phyloP scores from a whole-genome alignment of 192 early-diverging fungal genomes.

The Coemansia sp. region DNA sequence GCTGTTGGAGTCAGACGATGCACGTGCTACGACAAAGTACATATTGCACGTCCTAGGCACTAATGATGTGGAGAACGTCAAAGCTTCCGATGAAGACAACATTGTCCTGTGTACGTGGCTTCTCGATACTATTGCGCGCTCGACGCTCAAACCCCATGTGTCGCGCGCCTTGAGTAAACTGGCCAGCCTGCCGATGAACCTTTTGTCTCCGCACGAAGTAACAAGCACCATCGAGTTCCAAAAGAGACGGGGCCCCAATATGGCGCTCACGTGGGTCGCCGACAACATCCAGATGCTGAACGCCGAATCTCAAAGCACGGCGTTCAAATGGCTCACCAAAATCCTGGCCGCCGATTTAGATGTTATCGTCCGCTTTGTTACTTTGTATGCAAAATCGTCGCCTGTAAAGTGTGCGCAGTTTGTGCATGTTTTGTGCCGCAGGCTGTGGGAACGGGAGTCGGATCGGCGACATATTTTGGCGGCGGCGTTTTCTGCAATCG shows the following conservation, averaged over 20 bases:
- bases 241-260: neutral
- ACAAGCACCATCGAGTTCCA: neutral
- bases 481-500: slow-evolving; percentile 11
- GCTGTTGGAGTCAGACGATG: neutral
- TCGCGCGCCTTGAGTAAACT: neutral
- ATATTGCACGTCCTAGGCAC: slow-evolving; percentile 7
- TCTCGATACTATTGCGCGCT: too few species aligned
- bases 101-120: too few species aligned
- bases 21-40: neutral
- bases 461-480: slow-evolving; percentile 18
- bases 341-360: neutral
- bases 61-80: slow-evolving; percentile 10
- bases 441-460: slow-evolving; percentile 18
- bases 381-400: slow-evolving; percentile 2
- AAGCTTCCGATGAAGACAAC: neutral
- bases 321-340: slow-evolving; percentile 16
- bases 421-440: slow-evolving; percentile 23
- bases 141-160: too few species aligned
- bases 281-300: slow-evolving; percentile 11
- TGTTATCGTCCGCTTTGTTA: slow-evolving; percentile 6
- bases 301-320: slow-evolving; percentile 10
- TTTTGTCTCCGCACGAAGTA: neutral
- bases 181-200: neutral
- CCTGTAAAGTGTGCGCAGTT: slow-evolving; percentile 16
- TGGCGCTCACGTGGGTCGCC: slow-evolving; percentile 20